Evolutionary conservation across 108 stramenopile species (phyloP).

Genomic region (Fragilaria crotonensis): DNA sequence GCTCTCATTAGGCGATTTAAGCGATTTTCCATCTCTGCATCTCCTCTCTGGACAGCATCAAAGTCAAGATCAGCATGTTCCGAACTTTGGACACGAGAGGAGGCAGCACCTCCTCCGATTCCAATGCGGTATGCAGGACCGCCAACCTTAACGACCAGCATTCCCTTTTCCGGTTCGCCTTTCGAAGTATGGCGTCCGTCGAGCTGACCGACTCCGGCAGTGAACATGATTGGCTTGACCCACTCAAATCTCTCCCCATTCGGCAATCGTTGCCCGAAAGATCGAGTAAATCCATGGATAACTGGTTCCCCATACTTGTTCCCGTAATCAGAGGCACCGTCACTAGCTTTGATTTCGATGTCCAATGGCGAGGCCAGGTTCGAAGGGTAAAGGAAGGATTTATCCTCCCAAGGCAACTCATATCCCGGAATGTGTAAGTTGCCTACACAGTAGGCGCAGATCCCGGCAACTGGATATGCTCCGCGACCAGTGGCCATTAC

Average conservation of each 20-base stretch:
- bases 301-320: constrained; percentile 99
- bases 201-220: constrained; percentile 94
- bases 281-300: constrained; percentile 91
- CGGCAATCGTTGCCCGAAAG: constrained; percentile 93
- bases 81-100: constrained; percentile 77
- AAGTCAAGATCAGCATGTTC: constrained; percentile 93
- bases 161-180: constrained; percentile 89
- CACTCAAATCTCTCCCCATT: constrained; percentile 92
- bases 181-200: constrained; percentile 88
- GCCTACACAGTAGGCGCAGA: constrained; percentile 97
- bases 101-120: constrained; percentile 97
- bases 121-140: constrained; percentile 98
- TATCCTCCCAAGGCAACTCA: constrained; percentile 93
- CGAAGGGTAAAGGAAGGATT: constrained; percentile 72
- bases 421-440: constrained; percentile 93
- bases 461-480: constrained; percentile 88
- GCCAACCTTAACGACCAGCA: constrained; percentile 97
- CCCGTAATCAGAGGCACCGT: constrained; percentile 99
- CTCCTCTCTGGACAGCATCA: constrained; percentile 98
- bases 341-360: constrained; percentile 91
- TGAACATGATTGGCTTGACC: constrained; percentile 99
- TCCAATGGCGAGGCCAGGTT: constrained; percentile 88
- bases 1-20: constrained; percentile 97
- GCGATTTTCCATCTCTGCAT: constrained; percentile 99
- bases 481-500: constrained; percentile 98